A percentile compares a stretch with the other conserved stretches of the same genome.
phyloP scores from a whole-genome alignment of 306 rosid species.

The Lathyrus tuberosus region DNA sequence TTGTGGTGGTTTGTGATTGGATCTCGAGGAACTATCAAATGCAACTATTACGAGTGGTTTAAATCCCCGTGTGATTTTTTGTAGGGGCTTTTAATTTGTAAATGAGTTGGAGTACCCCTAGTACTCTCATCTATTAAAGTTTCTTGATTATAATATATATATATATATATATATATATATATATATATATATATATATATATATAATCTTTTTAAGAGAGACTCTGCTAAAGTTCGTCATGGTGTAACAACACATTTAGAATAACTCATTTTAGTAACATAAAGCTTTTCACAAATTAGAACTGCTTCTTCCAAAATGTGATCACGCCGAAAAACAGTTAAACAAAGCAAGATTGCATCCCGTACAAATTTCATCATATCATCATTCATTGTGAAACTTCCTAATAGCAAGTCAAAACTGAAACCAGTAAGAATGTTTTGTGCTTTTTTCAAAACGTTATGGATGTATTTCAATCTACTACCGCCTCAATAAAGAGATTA shows the following conservation, averaged over 20 bases:
- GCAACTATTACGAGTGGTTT: no score
- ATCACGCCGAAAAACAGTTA: constrained; percentile 77
- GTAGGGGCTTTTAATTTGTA: no score
- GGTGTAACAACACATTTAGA: constrained; percentile 64
- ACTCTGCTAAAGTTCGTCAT: constrained; percentile 79
- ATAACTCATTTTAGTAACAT: constrained; percentile 58
- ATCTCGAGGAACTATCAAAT: no score
- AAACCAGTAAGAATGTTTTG: constrained; percentile 46
- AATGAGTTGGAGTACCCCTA: no score
- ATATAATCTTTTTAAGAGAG: constrained; percentile 71
- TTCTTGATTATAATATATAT: no score
- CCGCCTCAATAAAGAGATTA: no score
- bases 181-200: no score
- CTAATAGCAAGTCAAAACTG: constrained; percentile 68
- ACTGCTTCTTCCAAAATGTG: constrained; percentile 80
- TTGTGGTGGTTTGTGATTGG: no score
- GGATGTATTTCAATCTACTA: constrained; percentile 50
- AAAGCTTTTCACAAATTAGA: constrained; percentile 82
- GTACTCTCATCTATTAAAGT: no score
- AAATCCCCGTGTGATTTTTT: no score
- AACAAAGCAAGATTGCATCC: constrained; percentile 71
- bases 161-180: no score
- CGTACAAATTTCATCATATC: constrained; percentile 80
- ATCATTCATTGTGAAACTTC: constrained; percentile 49
- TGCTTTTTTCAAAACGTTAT: constrained; percentile 49